Conservation (phyloP, 139 green algal genomes). For the Chlamydomonas schloesseri region DNA sequence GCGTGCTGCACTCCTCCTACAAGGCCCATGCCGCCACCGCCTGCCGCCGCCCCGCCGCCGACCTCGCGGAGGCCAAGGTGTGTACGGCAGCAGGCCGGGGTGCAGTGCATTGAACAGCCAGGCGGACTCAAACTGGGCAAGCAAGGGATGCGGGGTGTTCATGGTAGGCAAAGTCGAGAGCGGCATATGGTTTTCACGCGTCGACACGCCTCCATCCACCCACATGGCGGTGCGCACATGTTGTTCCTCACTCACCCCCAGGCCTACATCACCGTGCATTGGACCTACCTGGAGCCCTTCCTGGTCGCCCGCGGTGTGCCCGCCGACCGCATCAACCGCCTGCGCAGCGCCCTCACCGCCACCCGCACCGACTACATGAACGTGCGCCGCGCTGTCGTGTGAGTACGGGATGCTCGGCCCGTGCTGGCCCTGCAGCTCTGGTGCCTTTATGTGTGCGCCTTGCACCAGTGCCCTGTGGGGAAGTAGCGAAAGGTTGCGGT, state of each 20-base stretch:
- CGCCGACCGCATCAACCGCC: neutral
- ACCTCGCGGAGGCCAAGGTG: neutral
- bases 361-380: neutral
- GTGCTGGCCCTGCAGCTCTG: too few species aligned
- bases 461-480: too few species aligned
- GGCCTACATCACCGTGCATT: neutral
- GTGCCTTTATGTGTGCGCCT: too few species aligned
- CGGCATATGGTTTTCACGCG: neutral
- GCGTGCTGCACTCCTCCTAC: conserved; percentile 1
- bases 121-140: neutral
- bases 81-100: neutral
- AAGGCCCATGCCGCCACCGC: neutral
- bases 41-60: neutral
- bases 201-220: neutral
- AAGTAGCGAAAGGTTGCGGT: too few species aligned
- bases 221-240: neutral
- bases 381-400: neutral
- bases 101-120: neutral
- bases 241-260: neutral
- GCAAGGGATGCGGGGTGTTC: neutral
- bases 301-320: neutral
- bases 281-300: conserved; percentile 24
- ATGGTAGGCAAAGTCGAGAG: neutral
- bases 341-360: neutral
- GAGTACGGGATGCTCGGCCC: neutral